Evolutionary conservation across 2,329 filamentous ascomycete species (phyloP).

Genomic region (Hymenoscyphus scutula): DNA sequence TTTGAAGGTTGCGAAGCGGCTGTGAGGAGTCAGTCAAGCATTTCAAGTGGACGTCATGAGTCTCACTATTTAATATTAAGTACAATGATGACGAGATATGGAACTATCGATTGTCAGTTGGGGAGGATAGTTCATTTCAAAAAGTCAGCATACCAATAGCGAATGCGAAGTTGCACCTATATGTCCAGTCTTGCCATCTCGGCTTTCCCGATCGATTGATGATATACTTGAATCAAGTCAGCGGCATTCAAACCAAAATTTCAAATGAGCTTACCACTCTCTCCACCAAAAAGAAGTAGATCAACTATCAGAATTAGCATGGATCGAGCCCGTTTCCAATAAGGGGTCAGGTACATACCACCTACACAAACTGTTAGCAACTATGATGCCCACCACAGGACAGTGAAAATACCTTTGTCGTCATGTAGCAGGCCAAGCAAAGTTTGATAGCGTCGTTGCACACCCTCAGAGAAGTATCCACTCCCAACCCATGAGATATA

Average conservation of each 20-base stretch:
- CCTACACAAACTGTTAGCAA: slow-evolving; percentile 12
- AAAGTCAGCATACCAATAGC: slow-evolving; percentile 45
- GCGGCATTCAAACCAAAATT: not conserved
- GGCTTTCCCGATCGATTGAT: slow-evolving; percentile 52
- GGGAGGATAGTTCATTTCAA: not conserved
- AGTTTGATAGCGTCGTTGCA: slow-evolving; percentile 60
- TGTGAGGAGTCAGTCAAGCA: slow-evolving; percentile 35
- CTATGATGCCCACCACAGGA: not conserved
- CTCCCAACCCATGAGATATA: slow-evolving; percentile 54
- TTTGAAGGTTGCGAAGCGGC: slow-evolving; percentile 54
- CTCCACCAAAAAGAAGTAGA: slow-evolving; percentile 65
- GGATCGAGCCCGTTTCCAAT: not conserved
- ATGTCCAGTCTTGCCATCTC: slow-evolving; percentile 56
- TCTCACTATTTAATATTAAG: slow-evolving; percentile 48
- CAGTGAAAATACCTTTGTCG: slow-evolving; percentile 52
- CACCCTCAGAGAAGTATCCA: slow-evolving; percentile 49
- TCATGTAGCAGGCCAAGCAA: slow-evolving; percentile 60
- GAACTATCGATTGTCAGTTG: slow-evolving; percentile 28
- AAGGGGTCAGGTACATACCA: slow-evolving; percentile 3
- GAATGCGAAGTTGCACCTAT: slow-evolving; percentile 59
- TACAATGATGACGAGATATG: slow-evolving; percentile 44
- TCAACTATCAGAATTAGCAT: slow-evolving; percentile 38
- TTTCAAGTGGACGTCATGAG: not conserved
- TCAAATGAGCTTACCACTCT: slow-evolving; percentile 47
- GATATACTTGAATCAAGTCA: slow-evolving; percentile 39